Evolutionary conservation across 805 yeast species (phyloP), one percentile per base, ranked within the genome.

Genomic region (Candida wancherniae): DNA sequence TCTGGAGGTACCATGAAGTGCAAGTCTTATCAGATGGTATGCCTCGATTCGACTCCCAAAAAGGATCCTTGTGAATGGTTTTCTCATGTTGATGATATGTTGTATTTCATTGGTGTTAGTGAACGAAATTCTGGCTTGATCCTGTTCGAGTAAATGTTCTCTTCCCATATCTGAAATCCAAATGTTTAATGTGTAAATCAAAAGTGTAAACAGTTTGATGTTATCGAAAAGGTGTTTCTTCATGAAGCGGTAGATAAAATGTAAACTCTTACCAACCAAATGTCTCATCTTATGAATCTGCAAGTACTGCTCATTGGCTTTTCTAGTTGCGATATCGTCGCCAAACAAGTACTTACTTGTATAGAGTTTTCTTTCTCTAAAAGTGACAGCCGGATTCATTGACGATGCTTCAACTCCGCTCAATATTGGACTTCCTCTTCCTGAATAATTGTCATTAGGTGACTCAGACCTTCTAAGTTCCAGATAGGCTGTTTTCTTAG

Each of bases 81-180:
- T 77, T 5, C 75, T 60, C 13, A 75, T 54, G 25, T 83, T 77
- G 4, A 80, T 71, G 4, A 84, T 58, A n/a, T 73, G 64, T 47
- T 82, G 88, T 7, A 77, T 62, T 22, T 71, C 69, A 26, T 71
- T 72, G 32, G 80, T 63, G 47, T 72, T 77, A 0, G 69, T 64
- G 36, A 77, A 73, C 27, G 75, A 74, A 19, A 80, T 63, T 21
- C 62, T 60, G 4, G 78, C 72, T 26, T 76, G 79, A 36, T 77
- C 73, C 3, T 70, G 60, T 24, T 70, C 77, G 29, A 78, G 69
- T 1, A 80, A 55, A 9, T 81, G 61, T 43, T 84, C 94, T 33
- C 74, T 69, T 2, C 95, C 94, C 15, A 81, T 80, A 49, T 86
- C 92, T 15, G 81, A 67, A 44, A 81, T 79, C 85, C 94, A 92